Base-by-base conservation (phyloP, 768 basidiomycete species). In the Boletus edulis region DNA sequence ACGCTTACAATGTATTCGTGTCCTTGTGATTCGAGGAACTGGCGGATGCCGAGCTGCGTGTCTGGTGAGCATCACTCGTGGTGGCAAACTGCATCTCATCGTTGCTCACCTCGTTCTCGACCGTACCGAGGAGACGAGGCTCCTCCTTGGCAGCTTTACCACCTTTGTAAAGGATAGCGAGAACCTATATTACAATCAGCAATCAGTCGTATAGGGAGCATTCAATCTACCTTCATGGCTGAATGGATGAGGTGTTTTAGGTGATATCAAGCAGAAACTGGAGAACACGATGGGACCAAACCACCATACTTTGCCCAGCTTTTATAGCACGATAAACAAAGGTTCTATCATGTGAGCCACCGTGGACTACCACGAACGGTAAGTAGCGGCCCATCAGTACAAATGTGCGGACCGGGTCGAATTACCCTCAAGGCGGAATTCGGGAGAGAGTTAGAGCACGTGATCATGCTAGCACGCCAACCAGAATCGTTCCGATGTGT, bases 161-260 rank as follows among this genome's bases (percentile, higher is more conserved):
- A 64, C 89, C 89, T 58, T 79, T 77, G 74, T 89, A 90, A 46
- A 90, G 78, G 63, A 90, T 84, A 66, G 86, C 86, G 45, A 91
- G 80, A 63, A 91, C 73, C 86, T 90, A 46, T 10, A 38, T 34
- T 27, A 20, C 42, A 15, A 42, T 59, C 14, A 59, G 56, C 38
- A 46, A 46, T 18, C 14, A 14, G 34, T 40, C 43, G 18, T 20
- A 18, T 35, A 17, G 24, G 39, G 48, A 22, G 5, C 11, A 12
- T 35, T 24, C 18, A 34, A 31, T 24, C 35, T 49, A 77, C 79
- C 78, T 81, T 81, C 79, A 81, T 80, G 59, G 34, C 67, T 55
- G 29, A 49, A 44, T 7, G 6, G 57, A 31, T 27, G 29, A 14
- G 18, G n/a, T n/a, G n/a, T 45, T 43, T 52, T 41, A 14, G 44